Evolutionary conservation across 2,329 filamentous ascomycete species (phyloP).

Genomic region (Colletotrichum sp.): DNA sequence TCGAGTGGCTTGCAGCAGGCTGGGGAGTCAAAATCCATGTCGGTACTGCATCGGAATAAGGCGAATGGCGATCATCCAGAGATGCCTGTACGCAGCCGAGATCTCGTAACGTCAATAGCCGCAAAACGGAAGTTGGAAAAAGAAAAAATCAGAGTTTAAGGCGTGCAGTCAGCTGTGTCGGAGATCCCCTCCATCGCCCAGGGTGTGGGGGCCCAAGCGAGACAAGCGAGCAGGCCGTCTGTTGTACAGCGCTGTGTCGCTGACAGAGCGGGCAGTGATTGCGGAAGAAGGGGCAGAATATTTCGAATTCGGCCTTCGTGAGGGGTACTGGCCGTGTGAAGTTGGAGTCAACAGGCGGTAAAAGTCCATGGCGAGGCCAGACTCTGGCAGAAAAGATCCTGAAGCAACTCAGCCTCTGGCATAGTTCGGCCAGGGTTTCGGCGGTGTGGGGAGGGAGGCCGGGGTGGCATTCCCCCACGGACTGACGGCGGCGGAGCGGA

Average conservation of each 20-base stretch:
- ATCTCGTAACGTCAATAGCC: background rate
- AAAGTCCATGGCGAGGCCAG: background rate
- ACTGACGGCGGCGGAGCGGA: background rate
- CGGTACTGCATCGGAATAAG: conserved; percentile 7
- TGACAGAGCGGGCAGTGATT: background rate
- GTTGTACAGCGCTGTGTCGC: background rate
- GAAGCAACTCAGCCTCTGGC: background rate
- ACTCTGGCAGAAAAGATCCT: background rate
- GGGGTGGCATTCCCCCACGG: background rate
- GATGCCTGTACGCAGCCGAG: background rate
- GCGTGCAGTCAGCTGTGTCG: background rate
- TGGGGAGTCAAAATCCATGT: background rate
- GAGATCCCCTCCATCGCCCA: background rate
- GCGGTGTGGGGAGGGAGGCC: background rate
- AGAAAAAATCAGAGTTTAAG: background rate
- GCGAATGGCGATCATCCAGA: conserved; percentile 3
- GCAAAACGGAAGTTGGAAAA: background rate
- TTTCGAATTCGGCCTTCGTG: background rate
- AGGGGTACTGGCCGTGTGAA: background rate
- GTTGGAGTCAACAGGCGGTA: background rate
- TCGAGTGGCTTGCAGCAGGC: background rate
- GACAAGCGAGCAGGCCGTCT: background rate
- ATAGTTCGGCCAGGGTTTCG: background rate
- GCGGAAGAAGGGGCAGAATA: background rate
- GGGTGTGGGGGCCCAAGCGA: background rate